phyloP scores from a whole-genome alignment of 2,329 filamentous ascomycete genomes.

The Paraconiothyrium sp. region DNA sequence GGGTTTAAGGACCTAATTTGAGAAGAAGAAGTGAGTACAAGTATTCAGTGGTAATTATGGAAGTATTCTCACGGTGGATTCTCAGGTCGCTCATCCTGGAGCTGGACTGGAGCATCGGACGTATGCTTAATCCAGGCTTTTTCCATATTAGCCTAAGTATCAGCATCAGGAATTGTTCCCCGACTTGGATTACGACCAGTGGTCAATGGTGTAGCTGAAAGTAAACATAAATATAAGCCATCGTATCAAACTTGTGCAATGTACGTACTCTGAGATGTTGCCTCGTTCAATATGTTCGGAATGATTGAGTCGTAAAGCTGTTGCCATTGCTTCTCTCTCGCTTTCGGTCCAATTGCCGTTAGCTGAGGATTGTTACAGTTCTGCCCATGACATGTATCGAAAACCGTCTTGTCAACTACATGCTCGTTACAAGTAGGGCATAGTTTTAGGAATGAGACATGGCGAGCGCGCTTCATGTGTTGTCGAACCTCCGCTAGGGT shows the following conservation, averaged over 20 bases:
- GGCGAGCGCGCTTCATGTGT: conserved; percentile 18
- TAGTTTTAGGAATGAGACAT: conserved; percentile 20
- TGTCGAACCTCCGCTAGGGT: conserved; percentile 22
- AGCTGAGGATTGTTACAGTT: conserved; percentile 8
- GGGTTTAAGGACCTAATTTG: too few relatives aligned
- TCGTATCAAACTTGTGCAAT: background rate
- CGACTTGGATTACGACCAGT: too few relatives aligned
- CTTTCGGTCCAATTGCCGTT: conserved; percentile 4
- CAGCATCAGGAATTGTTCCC: too few relatives aligned
- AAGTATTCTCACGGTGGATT: too few relatives aligned
- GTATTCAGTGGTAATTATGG: too few relatives aligned
- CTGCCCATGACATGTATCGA: conserved; percentile 9
- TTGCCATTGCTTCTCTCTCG: background rate
- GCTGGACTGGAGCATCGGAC: too few relatives aligned
- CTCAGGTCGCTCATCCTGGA: too few relatives aligned
- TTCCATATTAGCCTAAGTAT: too few relatives aligned
- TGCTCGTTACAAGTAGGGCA: conserved; percentile 27
- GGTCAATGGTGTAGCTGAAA: background rate
- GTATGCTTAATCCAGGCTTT: too few relatives aligned
- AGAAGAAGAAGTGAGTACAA: too few relatives aligned
- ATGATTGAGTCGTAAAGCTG: background rate
- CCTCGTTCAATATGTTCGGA: background rate
- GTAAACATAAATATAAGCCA: background rate
- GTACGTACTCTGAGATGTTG: background rate
- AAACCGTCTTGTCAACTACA: conserved; percentile 14